Evolutionary conservation across 257 asterid genomes (phyloP).

Genomic region (Eucommia ulmoides): DNA sequence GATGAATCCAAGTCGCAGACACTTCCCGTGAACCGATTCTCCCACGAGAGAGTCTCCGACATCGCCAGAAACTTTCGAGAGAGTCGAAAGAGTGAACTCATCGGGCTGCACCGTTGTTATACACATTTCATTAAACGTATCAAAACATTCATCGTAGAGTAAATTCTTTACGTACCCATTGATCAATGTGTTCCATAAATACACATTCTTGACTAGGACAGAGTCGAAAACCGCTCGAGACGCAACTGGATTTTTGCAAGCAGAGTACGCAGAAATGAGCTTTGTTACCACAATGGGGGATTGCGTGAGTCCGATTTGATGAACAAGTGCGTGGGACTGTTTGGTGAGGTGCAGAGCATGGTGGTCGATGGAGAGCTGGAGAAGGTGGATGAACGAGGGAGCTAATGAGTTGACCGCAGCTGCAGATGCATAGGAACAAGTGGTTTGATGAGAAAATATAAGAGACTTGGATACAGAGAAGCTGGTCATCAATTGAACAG

Average conservation of each 20-base stretch:
- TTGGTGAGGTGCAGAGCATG: conserved; percentile 26
- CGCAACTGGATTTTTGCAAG: conserved; percentile 20
- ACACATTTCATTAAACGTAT: conserved; percentile 41
- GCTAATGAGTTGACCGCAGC: conserved; percentile 13
- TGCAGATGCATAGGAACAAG: conserved; percentile 12
- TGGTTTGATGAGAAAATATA: conserved; percentile 5
- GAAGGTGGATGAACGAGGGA: conserved; percentile 24
- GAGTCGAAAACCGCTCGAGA: conserved; percentile 31
- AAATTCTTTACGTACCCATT: conserved; percentile 40
- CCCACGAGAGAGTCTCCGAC: conserved; percentile 26
- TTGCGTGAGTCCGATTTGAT: conserved; percentile 37
- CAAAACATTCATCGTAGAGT: conserved; percentile 23
- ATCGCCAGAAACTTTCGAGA: conserved; percentile 37
- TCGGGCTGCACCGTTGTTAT: conserved; percentile 17
- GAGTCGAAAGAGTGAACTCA: conserved; percentile 43
- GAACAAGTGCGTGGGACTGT: conserved; percentile 34
- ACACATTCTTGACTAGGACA: conserved; percentile 24
- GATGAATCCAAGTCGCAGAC: conserved; percentile 29
- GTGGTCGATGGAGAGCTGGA: conserved; percentile 25
- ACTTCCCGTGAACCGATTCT: conserved; percentile 30
- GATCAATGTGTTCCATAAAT: conserved; percentile 44
- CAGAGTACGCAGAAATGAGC: conserved; percentile 37
- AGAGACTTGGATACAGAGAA: conserved; percentile 13
- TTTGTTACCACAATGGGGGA: conserved; percentile 41
- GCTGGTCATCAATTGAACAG: conserved; percentile 15